Conservation (phyloP, 805 yeast genomes). For the Metschnikowia santaceciliae region DNA sequence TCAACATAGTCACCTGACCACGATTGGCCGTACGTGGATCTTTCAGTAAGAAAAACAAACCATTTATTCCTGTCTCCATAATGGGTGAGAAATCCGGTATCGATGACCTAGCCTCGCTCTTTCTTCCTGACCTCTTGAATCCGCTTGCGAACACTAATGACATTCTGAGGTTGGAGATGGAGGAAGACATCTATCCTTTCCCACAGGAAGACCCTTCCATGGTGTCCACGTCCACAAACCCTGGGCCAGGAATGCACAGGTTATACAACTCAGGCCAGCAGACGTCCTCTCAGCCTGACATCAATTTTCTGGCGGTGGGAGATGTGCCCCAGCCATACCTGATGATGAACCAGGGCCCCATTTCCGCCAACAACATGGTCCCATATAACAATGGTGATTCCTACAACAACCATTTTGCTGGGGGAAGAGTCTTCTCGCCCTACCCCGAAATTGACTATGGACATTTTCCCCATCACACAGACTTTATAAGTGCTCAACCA, state of each 20-base stretch:
- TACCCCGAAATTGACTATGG: constrained; percentile 11
- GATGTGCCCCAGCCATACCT: not conserved
- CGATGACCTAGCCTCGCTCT: constrained; percentile 41
- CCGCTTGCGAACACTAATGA: constrained; percentile 9
- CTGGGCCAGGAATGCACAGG: not conserved
- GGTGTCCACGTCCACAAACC: not conserved
- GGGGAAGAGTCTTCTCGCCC: not conserved
- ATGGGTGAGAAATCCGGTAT: constrained; percentile 22
- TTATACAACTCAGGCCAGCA: not conserved
- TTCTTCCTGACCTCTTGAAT: constrained; percentile 38
- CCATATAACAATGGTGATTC: not conserved
- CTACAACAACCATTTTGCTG: not conserved
- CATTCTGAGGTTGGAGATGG: not conserved
- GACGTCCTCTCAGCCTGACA: not conserved
- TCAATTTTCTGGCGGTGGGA: not conserved
- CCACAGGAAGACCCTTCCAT: not conserved
- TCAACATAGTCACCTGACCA: constrained; percentile 1
- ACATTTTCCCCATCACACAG: constrained; percentile 27
- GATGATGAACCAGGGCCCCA: not conserved
- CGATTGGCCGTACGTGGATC: not conserved
- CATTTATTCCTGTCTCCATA: not conserved
- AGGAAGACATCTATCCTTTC: constrained; percentile 2
- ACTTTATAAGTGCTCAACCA: constrained; percentile 24
- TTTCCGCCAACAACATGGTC: not conserved
- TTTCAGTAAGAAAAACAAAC: not conserved